A percentile compares a stretch with the other conserved stretches of the same genome.
phyloP scores from a whole-genome alignment of 306 rosid species.

The Quercus mongolica region DNA sequence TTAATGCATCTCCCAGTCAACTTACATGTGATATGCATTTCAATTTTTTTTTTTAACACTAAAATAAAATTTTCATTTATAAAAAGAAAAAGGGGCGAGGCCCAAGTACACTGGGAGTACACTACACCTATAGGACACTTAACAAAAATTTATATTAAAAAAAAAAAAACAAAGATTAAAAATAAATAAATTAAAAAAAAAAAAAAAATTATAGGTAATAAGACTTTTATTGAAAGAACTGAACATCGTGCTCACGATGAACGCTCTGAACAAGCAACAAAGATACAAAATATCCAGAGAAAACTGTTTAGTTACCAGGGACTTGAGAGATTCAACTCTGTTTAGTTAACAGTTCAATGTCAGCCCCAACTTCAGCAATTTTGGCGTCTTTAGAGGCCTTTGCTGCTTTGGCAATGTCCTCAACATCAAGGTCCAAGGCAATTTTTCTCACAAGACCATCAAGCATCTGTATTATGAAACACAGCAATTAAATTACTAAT shows the following conservation, averaged over 20 bases:
- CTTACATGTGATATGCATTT: neutral
- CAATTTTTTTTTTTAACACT: no score
- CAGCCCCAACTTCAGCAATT: conserved; percentile 81
- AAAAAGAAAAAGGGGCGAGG: no score
- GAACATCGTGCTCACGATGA: no score
- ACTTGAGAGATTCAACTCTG: conserved; percentile 28
- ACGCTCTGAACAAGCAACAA: no score
- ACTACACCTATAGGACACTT: conserved; percentile 38
- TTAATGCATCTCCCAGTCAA: neutral
- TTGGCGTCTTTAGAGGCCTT: conserved; percentile 72
- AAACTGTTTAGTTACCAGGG: neutral
- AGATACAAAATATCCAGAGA: no score
- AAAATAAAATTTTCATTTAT: no score
- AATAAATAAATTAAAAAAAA: no score
- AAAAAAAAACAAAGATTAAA: no score
- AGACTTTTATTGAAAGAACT: no score
- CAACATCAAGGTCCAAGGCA: conserved; percentile 85
- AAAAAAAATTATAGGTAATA: no score
- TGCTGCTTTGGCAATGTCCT: conserved; percentile 65
- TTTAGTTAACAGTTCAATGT: conserved; percentile 63
- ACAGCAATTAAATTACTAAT: neutral
- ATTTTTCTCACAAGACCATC: conserved; percentile 70
- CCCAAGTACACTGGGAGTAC: neutral
- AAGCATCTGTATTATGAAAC: conserved; percentile 60
- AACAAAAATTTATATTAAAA: no score